Evolutionary conservation across 495 filamentous ascomycete genomes (phyloP).

Genomic region (Haplographium delicatum): DNA sequence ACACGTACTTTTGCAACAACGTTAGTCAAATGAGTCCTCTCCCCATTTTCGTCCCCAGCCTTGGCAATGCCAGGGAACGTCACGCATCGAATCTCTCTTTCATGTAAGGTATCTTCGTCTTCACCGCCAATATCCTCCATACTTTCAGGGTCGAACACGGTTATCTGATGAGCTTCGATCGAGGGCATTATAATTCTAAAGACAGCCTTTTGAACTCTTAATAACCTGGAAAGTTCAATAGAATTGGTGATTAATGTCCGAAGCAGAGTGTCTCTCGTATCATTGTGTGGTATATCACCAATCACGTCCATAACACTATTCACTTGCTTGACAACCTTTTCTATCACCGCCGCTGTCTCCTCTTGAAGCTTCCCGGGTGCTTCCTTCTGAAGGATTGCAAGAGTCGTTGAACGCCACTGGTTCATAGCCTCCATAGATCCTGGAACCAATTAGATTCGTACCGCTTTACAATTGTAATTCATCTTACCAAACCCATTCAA

Average conservation of each 20-base stretch:
- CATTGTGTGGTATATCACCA: slow-evolving; percentile 27
- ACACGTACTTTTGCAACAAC: slow-evolving; percentile 51
- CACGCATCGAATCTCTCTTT: slow-evolving; percentile 29
- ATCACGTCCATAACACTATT: slow-evolving; percentile 24
- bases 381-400: slow-evolving; percentile 44
- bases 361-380: slow-evolving; percentile 34
- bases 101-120: slow-evolving; percentile 47
- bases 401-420: slow-evolving; percentile 49
- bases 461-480: neutral
- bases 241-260: slow-evolving; percentile 37
- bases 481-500: slow-evolving; percentile 40
- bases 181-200: slow-evolving; percentile 47
- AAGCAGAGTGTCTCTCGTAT: slow-evolving; percentile 42
- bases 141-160: slow-evolving; percentile 40
- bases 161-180: slow-evolving; percentile 40
- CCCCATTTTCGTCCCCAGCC: slow-evolving; percentile 49
- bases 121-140: slow-evolving; percentile 57
- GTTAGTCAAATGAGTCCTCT: slow-evolving; percentile 46
- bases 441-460: slow-evolving; percentile 11
- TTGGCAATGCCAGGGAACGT: slow-evolving; percentile 52
- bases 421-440: slow-evolving; percentile 43
- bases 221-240: slow-evolving; percentile 43
- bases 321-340: slow-evolving; percentile 31
- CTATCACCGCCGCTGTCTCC: slow-evolving; percentile 32
- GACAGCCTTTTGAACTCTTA: slow-evolving; percentile 48